Evolutionary conservation across 1,284 basidiomycete genomes (phyloP), one percentile per base, ranked within the genome.

Genomic region (Cutaneotrichosporon mucoides): DNA sequence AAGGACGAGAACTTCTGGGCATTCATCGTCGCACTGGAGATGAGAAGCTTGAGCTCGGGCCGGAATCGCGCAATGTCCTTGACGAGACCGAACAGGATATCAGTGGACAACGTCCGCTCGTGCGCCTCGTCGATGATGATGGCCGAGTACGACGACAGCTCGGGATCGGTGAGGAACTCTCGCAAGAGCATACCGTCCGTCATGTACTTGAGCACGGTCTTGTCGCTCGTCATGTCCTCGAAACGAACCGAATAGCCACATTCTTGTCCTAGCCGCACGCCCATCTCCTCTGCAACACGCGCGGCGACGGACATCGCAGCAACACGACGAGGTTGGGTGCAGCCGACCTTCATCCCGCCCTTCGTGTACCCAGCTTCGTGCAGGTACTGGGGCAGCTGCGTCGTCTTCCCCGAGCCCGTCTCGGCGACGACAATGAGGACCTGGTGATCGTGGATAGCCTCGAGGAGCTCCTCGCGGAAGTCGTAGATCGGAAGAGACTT

Each of bases 251-350:
- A 93, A 78, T 99, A 99, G 12, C 96, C 96, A 62, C 98, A 95
- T 79, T 98, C 94, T 68, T 94, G 89, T 3, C 96, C 96, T 24
- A 99, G 86, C 72, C 96, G 89, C 5, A 88, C 89, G 5, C 94
- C 96, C 88, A 99, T 92, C 79, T 99, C 96, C 65, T 99, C 96
- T 0, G 95, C 95, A 4, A 99, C 96, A 80, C 96, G 93, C 5
- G 93, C 92, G 1, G 96, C 96, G 52, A 99, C 96, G 48, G 91
- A 95, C 96, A 99, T 99, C 37, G 96, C 96, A 4, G 96, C 96
- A 11, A 99, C 96, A 66, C 96, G 90, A 71, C 96, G 89, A 40
- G 96, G 96, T 77, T 99, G 96, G 0, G 96, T 99, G 73, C 96
- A 99, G 0, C 94, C 96, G 40, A 99, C 84, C 76, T 94, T 98